Conservation (phyloP, 768 basidiomycete species). For the Calocybe indica region DNA sequence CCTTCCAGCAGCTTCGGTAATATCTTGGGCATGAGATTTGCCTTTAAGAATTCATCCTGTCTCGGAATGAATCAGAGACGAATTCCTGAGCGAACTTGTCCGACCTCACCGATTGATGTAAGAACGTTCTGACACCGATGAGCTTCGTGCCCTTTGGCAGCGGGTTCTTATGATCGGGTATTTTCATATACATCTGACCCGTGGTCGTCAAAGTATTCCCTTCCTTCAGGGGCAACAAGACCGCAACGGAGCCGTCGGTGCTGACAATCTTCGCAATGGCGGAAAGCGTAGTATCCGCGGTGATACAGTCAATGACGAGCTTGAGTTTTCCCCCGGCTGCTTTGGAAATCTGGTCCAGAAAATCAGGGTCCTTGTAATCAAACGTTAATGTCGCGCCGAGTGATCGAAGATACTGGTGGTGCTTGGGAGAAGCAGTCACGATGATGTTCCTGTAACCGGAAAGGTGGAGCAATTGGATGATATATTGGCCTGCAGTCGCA, state of each 20-base stretch:
- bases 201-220: constrained; percentile 28
- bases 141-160: constrained; percentile 30
- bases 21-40: constrained; percentile 40
- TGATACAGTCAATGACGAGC: constrained; percentile 28
- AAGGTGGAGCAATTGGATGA: constrained; percentile 25
- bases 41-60: constrained; percentile 34
- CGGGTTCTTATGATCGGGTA: constrained; percentile 28
- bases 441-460: constrained; percentile 34
- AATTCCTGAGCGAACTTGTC: background rate
- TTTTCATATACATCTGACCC: constrained; percentile 23
- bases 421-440: constrained; percentile 27
- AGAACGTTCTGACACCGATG: constrained; percentile 34
- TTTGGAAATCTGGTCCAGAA: constrained; percentile 21
- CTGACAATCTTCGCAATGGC: constrained; percentile 30
- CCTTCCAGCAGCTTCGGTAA: constrained; percentile 33
- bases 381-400: constrained; percentile 31
- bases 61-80: background rate
- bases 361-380: constrained; percentile 26
- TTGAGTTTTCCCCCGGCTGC: constrained; percentile 20
- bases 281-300: constrained; percentile 25
- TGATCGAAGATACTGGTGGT: constrained; percentile 21
- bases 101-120: constrained; percentile 29
- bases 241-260: constrained; percentile 31
- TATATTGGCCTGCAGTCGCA: constrained; percentile 30
- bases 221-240: constrained; percentile 42